Percentiles rank a stretch among this genome's conserved stretches.
Conservation (phyloP, 2,329 filamentous ascomycete species). For the Immersiporthe knoxdaviesiana region DNA sequence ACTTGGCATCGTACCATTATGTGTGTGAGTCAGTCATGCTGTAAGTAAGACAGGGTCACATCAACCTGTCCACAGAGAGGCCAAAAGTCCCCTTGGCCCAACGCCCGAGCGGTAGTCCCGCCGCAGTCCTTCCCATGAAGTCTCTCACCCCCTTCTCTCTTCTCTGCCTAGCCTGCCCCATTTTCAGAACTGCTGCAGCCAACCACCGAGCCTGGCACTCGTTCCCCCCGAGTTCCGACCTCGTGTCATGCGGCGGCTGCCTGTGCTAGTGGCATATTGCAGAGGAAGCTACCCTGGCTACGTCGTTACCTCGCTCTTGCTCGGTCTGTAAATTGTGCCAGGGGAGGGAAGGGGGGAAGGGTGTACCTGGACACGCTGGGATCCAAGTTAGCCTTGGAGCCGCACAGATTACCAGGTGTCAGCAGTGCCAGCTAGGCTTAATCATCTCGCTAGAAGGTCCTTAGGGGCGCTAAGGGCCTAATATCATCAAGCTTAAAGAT, state of each 20-base stretch:
- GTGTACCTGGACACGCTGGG: too few species aligned
- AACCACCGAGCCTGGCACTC: neutral
- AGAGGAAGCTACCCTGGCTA: neutral
- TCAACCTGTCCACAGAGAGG: neutral
- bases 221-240: neutral
- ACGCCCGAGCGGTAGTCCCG: neutral
- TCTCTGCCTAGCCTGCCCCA: neutral
- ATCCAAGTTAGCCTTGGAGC: neutral
- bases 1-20: neutral
- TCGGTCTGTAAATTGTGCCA: neutral
- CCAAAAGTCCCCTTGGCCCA: neutral
- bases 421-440: neutral
- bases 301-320: neutral
- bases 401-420: neutral
- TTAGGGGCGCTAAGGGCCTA: too few species aligned
- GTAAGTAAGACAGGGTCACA: neutral
- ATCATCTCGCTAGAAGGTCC: conserved; percentile 19
- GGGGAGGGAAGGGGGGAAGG: neutral
- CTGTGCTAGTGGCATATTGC: neutral
- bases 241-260: conserved; percentile 1
- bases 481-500: conserved; percentile 26
- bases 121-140: neutral
- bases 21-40: neutral
- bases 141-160: neutral
- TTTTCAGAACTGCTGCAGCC: neutral